phyloP scores from a whole-genome alignment of 805 yeast species.

The Starmera dryadoides region DNA sequence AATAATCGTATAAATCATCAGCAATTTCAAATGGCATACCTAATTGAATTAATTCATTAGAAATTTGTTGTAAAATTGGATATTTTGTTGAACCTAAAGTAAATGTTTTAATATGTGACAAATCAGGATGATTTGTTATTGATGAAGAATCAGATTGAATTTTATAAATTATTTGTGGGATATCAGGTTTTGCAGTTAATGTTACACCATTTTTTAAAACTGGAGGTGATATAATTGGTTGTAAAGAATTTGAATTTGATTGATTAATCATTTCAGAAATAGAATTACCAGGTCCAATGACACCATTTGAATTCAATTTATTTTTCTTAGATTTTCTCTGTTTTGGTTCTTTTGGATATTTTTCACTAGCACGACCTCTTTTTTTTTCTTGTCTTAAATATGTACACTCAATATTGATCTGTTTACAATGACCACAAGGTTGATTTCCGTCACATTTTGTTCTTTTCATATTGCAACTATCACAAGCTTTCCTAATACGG shows the following conservation, averaged over 20 bases:
- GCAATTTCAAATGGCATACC: constrained; percentile 15
- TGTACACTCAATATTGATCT: constrained; percentile 26
- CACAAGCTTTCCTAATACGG: constrained; percentile 35
- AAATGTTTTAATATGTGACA: neutral
- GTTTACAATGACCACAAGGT: constrained; percentile 37
- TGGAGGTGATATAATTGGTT: too few relatives aligned
- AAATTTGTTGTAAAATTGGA: constrained; percentile 6
- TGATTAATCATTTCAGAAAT: neutral
- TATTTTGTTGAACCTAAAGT: constrained; percentile 7
- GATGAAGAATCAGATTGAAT: too few relatives aligned
- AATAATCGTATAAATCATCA: constrained; percentile 15
- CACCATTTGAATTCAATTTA: neutral
- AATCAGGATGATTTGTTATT: neutral
- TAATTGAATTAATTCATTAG: constrained; percentile 6
- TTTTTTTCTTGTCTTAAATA: constrained; percentile 36
- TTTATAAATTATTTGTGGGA: too few relatives aligned
- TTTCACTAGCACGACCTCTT: constrained; percentile 39
- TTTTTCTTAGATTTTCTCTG: constrained; percentile 12
- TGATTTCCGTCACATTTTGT: constrained; percentile 40
- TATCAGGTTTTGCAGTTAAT: too few relatives aligned
- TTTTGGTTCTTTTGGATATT: constrained; percentile 29
- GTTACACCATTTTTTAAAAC: too few relatives aligned
- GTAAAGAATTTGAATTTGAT: neutral
- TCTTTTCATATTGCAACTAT: constrained; percentile 36
- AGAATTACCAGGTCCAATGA: too few relatives aligned